Evolutionary conservation across 768 basidiomycete species (phyloP).

Genomic region (Agrocybe chaxingu): DNA sequence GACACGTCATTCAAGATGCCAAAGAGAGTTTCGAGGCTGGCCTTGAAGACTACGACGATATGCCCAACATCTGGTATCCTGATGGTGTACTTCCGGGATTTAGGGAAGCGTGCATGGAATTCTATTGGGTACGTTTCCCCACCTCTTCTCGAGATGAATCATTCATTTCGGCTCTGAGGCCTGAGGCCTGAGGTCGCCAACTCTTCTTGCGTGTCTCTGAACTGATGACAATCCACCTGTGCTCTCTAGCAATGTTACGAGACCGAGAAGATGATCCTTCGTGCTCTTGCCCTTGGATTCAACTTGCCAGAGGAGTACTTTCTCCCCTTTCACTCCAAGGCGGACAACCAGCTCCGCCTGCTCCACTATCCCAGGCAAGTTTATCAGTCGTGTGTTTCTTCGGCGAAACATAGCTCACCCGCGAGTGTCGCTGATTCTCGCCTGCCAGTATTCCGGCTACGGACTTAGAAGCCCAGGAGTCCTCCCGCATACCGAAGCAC

Average conservation of each 20-base stretch:
- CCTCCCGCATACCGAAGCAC: conserved; percentile 46
- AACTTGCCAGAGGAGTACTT: conserved; percentile 43
- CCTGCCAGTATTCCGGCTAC: conserved; percentile 27
- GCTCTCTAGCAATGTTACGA: conserved; percentile 35
- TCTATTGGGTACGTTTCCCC: conserved; percentile 39
- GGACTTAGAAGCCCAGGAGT: conserved; percentile 29
- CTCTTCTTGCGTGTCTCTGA: conserved; percentile 15
- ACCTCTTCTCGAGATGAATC: no score
- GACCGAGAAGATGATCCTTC: conserved; percentile 40
- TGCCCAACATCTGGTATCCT: conserved; percentile 59
- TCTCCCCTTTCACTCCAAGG: conserved; percentile 32
- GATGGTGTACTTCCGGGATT: conserved; percentile 52
- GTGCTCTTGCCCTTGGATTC: conserved; percentile 47
- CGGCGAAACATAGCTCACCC: no score
- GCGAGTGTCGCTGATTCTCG: background rate
- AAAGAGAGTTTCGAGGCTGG: conserved; percentile 60
- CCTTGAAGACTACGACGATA: conserved; percentile 37
- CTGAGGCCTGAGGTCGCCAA: background rate
- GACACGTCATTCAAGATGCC: conserved; percentile 24
- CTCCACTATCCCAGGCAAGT: conserved; percentile 48
- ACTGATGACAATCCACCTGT: conserved; percentile 1
- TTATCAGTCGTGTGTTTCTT: background rate
- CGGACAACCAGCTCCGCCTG: conserved; percentile 55
- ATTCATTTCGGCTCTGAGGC: no score
- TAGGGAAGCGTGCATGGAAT: conserved; percentile 46